These are phyloP conservation scores for Tetrahymena elliotti DNA, from an alignment of 73 alveolate species.

Conservation along the genomic window DNA sequence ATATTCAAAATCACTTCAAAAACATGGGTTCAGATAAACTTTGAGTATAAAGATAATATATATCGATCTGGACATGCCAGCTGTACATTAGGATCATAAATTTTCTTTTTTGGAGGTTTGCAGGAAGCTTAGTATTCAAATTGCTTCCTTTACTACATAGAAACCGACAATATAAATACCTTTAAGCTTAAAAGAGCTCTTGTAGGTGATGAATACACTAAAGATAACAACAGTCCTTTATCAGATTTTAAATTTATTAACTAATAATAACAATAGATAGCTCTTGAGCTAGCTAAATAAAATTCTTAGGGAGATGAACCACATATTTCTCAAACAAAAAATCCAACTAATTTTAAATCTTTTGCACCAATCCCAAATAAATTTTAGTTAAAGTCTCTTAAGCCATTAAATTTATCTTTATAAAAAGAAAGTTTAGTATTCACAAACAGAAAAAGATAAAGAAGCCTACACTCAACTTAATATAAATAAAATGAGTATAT, in stretches of 20 bases:
- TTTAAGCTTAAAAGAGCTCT: background rate
- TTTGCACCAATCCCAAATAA: background rate
- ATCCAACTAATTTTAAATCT: background rate
- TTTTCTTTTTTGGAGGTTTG: background rate
- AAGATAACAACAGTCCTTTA: background rate
- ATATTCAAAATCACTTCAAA: conserved; percentile 10
- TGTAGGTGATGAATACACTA: background rate
- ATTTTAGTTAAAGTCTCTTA: background rate
- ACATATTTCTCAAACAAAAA: background rate
- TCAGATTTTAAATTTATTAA: background rate
- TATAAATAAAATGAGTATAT: background rate
- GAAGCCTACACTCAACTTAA: background rate
- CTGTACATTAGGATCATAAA: background rate
- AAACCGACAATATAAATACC: background rate
- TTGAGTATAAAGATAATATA: background rate
- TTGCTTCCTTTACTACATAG: background rate
- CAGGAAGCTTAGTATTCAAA: background rate
- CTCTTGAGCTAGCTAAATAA: background rate
- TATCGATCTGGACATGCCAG: background rate
- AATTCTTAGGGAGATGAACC: background rate
- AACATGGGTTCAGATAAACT: conserved; percentile 4
- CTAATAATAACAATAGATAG: background rate
- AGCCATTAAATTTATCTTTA: background rate
- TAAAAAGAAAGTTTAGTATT: background rate
- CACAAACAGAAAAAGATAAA: background rate